Evolutionary conservation across 169 alveolate genomes (phyloP), one percentile per base, ranked within the genome.

Genomic region (Plasmodium blacklocki): DNA sequence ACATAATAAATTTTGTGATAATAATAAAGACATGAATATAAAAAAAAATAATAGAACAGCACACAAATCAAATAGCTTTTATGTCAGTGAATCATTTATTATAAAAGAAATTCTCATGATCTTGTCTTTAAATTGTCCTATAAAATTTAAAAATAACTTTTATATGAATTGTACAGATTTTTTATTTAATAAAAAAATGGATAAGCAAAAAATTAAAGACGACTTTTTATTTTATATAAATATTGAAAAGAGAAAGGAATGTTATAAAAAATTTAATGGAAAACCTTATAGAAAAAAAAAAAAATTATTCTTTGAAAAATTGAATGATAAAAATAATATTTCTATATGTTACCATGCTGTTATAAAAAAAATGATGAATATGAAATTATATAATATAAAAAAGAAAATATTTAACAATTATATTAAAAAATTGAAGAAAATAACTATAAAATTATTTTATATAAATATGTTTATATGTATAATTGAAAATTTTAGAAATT

Each of bases 211-310:
- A 54, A 72, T 86, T 26, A 70, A 86, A 60, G 92, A 86, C 63
- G 92, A 86, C 63, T 86, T 86, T 72, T 86, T 86, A 73, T 86
- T 86, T 62, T 86, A 71, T 32, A 72, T 86, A 60, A 56, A 86
- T 45, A 86, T 86, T 21, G 66, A 86, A 86, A 86, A 49, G 21
- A 64, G 56, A 60, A 52, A 32, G 9, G 47, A 39, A 39, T 39
- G 47, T 39, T 39, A 39, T 39, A 26, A 62, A 75, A 67, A 52
- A 1, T 15, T 59, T n/a, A 52, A 39, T 39, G 47, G 47, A 39
- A 39, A 39, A 39, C 7, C 47, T 39, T 39, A 5, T 39, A 39
- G 9, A 39, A 39, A 39, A 39, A 39, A 39, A 39, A 39, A 39
- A 39, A 39, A 39, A 39, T 39, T 39, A 5, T 39, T 39, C 47